Evolutionary conservation across 2,329 filamentous ascomycete species (phyloP), one percentile per base, ranked within the genome.

Genomic region (Aspergillus jensenii): DNA sequence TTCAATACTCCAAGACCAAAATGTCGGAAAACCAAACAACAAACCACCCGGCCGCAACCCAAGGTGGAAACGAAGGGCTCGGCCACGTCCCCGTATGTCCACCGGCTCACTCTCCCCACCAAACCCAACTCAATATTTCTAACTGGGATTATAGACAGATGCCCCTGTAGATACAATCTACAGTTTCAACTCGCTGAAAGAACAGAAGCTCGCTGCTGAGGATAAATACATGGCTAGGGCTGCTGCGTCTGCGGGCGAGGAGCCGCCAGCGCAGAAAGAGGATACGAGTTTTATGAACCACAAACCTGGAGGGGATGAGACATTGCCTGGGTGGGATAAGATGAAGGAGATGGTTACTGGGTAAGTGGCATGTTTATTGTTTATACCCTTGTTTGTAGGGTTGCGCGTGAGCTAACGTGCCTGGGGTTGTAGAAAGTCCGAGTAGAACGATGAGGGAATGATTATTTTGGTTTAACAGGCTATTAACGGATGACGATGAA

Each of bases 221-320:
- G 41, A 56, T 2, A 64, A 70, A 12, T 69, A 59, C 27, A 21
- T 58, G 44, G 45, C 58, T 2, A 64, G 61, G 4, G 57, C 54
- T 23, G 59, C 61, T 5, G 52, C 40, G 0, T 50, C 61, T 19
- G 60, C 52, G 6, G 59, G 55, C 3, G 11, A 44, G 17, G 56
- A 59, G 3, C 59, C 68, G 21, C 62, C 63, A 3, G 63, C 64
- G n/a, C 68, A 66, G 47, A 63, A 50, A n/a, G 71, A 74, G 52
- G 71, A 74, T 51, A 68, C 70, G 46, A 69, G 62, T 17, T 74
- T 74, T 40, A 70, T 68, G 69, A 46, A 55, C 1, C 54, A 55
- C 12, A 68, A 64, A 50, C 65, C 72, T 1, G 72, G 70, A 6
- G 62, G 58, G n/a, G 56, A 62, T 27, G 59, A 66, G 48, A 67